Conservation (phyloP, 768 basidiomycete genomes). For the Leccinum obscurum region DNA sequence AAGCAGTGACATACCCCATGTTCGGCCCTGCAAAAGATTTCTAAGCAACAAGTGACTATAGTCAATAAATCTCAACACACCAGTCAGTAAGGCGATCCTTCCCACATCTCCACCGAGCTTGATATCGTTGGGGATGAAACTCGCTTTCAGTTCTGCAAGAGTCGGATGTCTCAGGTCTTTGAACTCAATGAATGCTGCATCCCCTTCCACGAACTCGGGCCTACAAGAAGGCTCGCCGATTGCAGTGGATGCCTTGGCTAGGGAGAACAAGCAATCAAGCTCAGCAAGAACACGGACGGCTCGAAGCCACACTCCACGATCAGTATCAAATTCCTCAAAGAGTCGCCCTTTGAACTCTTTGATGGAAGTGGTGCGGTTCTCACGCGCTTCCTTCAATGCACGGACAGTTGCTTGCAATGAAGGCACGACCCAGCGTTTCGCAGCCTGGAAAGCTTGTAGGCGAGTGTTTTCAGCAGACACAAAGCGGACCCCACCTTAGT, state of each 20-base stretch:
- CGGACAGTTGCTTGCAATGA: constrained; percentile 71
- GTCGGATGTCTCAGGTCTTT: constrained; percentile 89
- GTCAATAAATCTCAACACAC: constrained; percentile 39
- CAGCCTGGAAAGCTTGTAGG: constrained; percentile 45
- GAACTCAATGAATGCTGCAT: constrained; percentile 83
- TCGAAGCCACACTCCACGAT: constrained; percentile 80
- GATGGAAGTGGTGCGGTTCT: constrained; percentile 76
- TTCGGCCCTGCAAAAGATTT: constrained; percentile 59
- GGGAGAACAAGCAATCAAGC: constrained; percentile 92
- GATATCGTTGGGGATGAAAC: constrained; percentile 94
- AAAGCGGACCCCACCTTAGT: constrained; percentile 62
- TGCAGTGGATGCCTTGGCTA: constrained; percentile 86
- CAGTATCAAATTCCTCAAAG: constrained; percentile 78
- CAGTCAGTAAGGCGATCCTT: constrained; percentile 84
- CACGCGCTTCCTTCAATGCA: constrained; percentile 89
- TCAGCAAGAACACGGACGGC: constrained; percentile 86
- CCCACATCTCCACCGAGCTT: constrained; percentile 76
- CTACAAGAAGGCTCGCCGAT: constrained; percentile 94
- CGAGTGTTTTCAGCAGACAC: not conserved
- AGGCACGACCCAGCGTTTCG: constrained; percentile 75
- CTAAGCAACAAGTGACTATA: constrained; percentile 2
- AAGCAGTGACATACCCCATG: constrained; percentile 66
- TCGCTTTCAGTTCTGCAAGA: constrained; percentile 61
- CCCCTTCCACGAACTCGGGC: constrained; percentile 81
- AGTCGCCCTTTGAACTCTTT: constrained; percentile 82